Percentiles rank a stretch among this genome's conserved stretches.
phyloP scores from a whole-genome alignment of 257 asterid species.

The Primulina tabacum region DNA sequence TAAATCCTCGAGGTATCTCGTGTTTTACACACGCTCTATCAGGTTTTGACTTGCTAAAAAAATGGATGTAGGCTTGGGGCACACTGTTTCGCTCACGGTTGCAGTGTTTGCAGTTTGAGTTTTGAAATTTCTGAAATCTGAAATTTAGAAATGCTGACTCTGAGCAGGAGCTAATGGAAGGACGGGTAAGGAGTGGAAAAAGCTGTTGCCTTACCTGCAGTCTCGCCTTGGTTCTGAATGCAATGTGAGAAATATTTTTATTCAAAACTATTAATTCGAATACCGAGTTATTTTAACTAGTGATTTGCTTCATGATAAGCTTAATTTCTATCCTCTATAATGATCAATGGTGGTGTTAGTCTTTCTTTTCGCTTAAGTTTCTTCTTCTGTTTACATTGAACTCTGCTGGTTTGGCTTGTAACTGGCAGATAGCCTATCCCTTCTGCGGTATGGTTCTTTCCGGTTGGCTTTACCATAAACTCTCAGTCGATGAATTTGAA shows the following conservation, averaged over 20 bases:
- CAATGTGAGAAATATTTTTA: slow-evolving; percentile 58
- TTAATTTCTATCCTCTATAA: background rate
- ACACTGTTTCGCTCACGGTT: slow-evolving; percentile 9
- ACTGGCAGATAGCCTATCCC: background rate
- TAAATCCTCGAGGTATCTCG: slow-evolving; percentile 73
- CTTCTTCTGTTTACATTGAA: background rate
- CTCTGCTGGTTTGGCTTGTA: background rate
- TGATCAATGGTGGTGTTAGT: background rate
- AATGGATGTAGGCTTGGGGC: background rate
- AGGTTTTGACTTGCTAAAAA: background rate
- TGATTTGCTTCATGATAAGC: background rate
- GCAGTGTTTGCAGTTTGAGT: background rate
- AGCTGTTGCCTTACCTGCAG: slow-evolving; percentile 73
- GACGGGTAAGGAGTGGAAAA: slow-evolving; percentile 95
- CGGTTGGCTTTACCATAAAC: background rate
- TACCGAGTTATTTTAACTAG: slow-evolving; percentile 5
- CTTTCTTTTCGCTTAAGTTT: background rate
- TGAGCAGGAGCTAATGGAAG: slow-evolving; percentile 90
- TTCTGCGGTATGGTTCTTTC: background rate
- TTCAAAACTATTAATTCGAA: background rate
- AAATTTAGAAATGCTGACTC: slow-evolving; percentile 26
- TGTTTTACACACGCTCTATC: slow-evolving; percentile 3
- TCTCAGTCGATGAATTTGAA: background rate
- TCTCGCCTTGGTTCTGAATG: slow-evolving; percentile 81
- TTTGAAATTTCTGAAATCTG: background rate